Base-by-base conservation (phyloP, 306 rosid genomes). In the Lablab purpureus region DNA sequence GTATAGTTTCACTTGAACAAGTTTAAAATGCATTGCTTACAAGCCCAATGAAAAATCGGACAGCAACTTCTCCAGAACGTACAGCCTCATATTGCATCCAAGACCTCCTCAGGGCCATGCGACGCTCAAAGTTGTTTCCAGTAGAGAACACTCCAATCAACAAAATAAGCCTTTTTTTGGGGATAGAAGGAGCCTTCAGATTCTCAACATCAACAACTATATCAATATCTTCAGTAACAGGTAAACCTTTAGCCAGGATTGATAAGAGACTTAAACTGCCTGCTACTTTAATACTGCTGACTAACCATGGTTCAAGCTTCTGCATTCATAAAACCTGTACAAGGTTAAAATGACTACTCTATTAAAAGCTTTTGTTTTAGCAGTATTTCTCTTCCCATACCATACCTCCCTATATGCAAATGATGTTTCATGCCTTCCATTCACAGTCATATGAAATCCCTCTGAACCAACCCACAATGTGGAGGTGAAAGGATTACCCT, bases 401-500 rank as follows among this genome's bases (percentile, higher is more conserved):
- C 93, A 84, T 94, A 94, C 98, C 97, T 92, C 97, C 90, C 99
- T 84, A 85, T 89, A 92, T 22, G 92, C 91, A 80, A 95, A 95
- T 74, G 99, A 92, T 52, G 99, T 95, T 83, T 92, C 99, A 25
- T 92, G 99, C 71, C 98, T 87, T 83, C 99, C 98, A 77, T 87
- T 91, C 67, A 95, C 94, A 18, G 97, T 92, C 93, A 92, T 84
- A 84, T 95, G 99, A 78, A 91, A 95, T 81, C 99, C 99, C 87
- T 92, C 99, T 54, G 85, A 79, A 83, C 97, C 99, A 82, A 84
- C 86, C 97, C 97, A 88, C 80, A 92, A 69, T 32, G 99, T 91
- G 76, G 97, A 91, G 81, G 92, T 88, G 86, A 94, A 94, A 71
- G 94, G 93, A 80, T 87, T 88, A 71, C 91, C 94, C 87, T 91